Base-by-base conservation (phyloP, 768 basidiomycete genomes). In the Suillus tomentosus region DNA sequence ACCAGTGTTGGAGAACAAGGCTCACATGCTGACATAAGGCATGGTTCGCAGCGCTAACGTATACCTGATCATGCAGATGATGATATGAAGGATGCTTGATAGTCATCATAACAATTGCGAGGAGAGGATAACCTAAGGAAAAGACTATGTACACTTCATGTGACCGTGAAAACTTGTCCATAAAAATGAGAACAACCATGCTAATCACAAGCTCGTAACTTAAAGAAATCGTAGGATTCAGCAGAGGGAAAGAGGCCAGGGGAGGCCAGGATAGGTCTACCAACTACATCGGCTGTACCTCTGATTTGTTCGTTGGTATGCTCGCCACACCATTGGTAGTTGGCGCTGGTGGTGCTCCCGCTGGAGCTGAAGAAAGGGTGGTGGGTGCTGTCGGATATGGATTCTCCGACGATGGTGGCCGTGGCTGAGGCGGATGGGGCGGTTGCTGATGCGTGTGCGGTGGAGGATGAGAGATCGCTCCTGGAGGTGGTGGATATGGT, bases 371-470 rank as follows among this genome's bases (percentile, higher is more conserved):
- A 55, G 61, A 74, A 57, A 73, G 74, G 63, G 70, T 67, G 36
- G 69, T 65, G 66, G 78, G 74, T 37, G 78, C 76, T 37, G 85
- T 78, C 6, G 85, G 74, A 71, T 81, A 85, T 45, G 78, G 68
- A 72, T 87, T 86, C 76, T 88, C 87, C 2, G 89, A 86, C 3
- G 89, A 87, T 42, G 82, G 80, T 19, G 87, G 86, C 53, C 87
- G 84, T 19, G 87, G 74, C 58, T 77, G 79, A 27, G 73, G 75
- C n/a, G 68, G 71, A 40, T 70, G 79, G 13, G 74, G 73, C 10
- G 60, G 64, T 22, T 78, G 77, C 15, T 72, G 77, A 50, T 66
- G 68, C 53, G 68, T 72, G 58, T 72, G 74, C 34, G 73, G 67
- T 66, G 76, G 77, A 5, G 76, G 70, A 62, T 82, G 84, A 45